phyloP scores from a whole-genome alignment of 2,329 filamentous ascomycete species.

The Sclerotiophoma versabilis region DNA sequence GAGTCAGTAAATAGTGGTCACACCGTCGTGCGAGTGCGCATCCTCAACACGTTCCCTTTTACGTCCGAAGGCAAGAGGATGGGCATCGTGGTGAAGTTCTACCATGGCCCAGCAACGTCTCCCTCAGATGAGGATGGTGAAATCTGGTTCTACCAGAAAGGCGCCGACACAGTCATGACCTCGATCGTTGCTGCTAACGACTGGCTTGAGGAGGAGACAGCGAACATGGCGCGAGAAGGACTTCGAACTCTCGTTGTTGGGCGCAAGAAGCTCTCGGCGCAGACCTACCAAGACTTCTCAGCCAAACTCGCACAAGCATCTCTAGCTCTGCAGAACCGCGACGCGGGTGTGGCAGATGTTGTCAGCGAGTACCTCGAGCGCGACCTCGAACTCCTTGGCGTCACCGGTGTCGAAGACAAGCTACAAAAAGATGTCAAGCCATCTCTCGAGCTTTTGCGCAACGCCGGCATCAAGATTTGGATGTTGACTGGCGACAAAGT shows the following conservation, averaged over 20 bases:
- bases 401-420: constrained; percentile 97
- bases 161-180: constrained; percentile 98
- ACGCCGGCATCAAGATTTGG: constrained; percentile 99
- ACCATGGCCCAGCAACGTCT: constrained; percentile 51
- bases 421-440: constrained; percentile 95
- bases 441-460: constrained; percentile 90
- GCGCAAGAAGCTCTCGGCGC: constrained; percentile 79
- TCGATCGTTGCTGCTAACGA: constrained; percentile 94
- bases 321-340: constrained; percentile 78
- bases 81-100: constrained; percentile 93
- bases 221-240: constrained; percentile 99
- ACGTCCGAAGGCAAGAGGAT: constrained; percentile 98
- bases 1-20: constrained; percentile 77
- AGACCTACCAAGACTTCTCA: constrained; percentile 84
- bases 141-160: constrained; percentile 99
- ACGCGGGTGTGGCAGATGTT: constrained; percentile 80
- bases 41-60: constrained; percentile 95
- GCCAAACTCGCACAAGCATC: constrained; percentile 79
- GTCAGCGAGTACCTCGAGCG: constrained; percentile 83
- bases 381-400: constrained; percentile 91
- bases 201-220: constrained; percentile 98
- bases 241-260: constrained; percentile 93
- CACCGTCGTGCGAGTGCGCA: constrained; percentile 81
- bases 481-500: constrained; percentile 99
- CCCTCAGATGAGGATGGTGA: constrained; percentile 68